Conservation (phyloP, 129 eudicot species). For the Pittosporum tobira region DNA sequence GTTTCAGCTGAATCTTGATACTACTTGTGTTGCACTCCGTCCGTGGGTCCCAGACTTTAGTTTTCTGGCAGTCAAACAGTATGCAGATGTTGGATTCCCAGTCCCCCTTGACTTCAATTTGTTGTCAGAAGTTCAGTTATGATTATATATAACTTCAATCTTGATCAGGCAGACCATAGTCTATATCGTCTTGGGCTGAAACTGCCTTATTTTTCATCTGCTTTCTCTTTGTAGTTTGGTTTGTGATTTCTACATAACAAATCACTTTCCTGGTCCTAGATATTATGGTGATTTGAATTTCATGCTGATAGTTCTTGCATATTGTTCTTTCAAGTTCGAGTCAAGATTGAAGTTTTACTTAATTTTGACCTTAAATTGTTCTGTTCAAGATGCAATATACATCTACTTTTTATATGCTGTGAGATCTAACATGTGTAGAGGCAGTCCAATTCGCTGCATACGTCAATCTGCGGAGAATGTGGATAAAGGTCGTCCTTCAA, state of each 20-base stretch:
- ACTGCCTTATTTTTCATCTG: background rate
- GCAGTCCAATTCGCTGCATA: too few relatives aligned
- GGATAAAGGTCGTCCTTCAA: too few relatives aligned
- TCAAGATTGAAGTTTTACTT: background rate
- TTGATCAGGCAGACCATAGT: too few relatives aligned
- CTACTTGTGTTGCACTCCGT: background rate
- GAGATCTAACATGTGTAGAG: too few relatives aligned
- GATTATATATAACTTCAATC: too few relatives aligned
- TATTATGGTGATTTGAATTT: background rate
- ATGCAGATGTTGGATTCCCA: too few relatives aligned
- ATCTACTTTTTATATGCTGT: background rate
- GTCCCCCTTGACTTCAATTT: too few relatives aligned
- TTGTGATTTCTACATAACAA: background rate
- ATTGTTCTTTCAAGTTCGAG: background rate
- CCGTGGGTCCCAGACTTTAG: too few relatives aligned
- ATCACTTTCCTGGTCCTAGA: slow-evolving; percentile 1
- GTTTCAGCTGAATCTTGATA: slow-evolving; percentile 7
- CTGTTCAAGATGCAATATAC: background rate
- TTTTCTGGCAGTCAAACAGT: too few relatives aligned
- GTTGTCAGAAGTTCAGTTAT: too few relatives aligned
- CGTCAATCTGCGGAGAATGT: too few relatives aligned
- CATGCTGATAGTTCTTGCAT: background rate
- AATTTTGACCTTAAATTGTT: background rate
- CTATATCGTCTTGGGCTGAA: background rate
- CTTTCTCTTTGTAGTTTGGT: background rate